Evolutionary conservation across 164 flowering plant genomes (phyloP).

Genomic region (Kalanchoe fedtschenkoi): DNA sequence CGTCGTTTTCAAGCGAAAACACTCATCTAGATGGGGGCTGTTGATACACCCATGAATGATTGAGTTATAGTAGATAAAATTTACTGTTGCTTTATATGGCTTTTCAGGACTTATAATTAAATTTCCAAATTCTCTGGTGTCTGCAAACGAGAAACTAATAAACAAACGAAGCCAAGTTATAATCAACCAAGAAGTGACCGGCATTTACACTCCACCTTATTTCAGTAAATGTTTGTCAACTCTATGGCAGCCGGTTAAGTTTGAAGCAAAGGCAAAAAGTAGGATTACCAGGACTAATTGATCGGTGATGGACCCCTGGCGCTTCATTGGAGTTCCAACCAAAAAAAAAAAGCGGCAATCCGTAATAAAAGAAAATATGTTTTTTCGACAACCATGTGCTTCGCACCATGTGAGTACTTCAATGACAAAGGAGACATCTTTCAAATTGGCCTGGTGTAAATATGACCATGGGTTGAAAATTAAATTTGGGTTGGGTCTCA

Average conservation of each 20-base stretch:
- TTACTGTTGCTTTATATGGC: too few species aligned
- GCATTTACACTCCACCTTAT: too few species aligned
- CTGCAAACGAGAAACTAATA: slow-evolving; percentile 14
- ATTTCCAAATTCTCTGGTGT: slow-evolving; percentile 29
- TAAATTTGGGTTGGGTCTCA: too few species aligned
- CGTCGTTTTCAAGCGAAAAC: too few species aligned
- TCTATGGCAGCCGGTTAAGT: not conserved
- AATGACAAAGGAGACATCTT: too few species aligned
- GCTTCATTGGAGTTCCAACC: slow-evolving; percentile 42
- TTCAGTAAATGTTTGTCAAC: not conserved
- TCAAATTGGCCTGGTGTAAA: too few species aligned
- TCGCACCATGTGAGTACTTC: slow-evolving; percentile 78
- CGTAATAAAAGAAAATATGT: slow-evolving; percentile 51
- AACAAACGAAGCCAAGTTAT: not conserved
- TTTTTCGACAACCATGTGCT: slow-evolving; percentile 69
- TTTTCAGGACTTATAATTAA: slow-evolving; percentile 47
- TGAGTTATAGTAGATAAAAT: too few species aligned
- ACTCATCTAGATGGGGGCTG: too few species aligned
- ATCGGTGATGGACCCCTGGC: slow-evolving; percentile 18
- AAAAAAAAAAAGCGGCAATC: slow-evolving; percentile 69
- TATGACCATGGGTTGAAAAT: too few species aligned
- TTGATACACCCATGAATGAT: too few species aligned
- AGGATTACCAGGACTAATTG: slow-evolving; percentile 28
- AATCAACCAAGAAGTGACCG: not conserved
- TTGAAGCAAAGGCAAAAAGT: not conserved